phyloP scores from a whole-genome alignment of 108 stramenopile genomes.

The Conticribra guillardii region DNA sequence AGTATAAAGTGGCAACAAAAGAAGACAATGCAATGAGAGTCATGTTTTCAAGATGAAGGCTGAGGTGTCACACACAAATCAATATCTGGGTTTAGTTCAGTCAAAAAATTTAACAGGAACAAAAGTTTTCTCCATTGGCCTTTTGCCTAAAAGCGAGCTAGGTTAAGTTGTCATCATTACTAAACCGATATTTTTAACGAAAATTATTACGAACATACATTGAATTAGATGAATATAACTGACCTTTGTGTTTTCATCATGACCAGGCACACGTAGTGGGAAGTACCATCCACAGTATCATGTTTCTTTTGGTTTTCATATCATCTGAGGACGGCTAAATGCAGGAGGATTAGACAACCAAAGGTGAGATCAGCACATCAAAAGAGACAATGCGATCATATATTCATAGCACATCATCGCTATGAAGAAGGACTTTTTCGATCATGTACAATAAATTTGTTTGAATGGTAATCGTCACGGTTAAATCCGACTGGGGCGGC shows the following conservation, averaged over 20 bases:
- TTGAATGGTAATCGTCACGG: constrained; percentile 57
- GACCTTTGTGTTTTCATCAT: background rate
- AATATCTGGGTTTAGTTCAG: background rate
- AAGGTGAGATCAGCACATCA: background rate
- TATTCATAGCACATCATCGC: no score
- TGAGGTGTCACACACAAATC: no score
- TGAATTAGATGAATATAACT: background rate
- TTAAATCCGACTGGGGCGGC: constrained; percentile 59
- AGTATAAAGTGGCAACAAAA: no score
- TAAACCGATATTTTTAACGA: background rate
- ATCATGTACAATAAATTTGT: constrained; percentile 62
- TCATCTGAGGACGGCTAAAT: no score
- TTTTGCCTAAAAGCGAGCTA: background rate
- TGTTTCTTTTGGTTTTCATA: no score
- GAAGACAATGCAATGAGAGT: no score
- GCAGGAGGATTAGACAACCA: background rate
- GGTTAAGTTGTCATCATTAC: background rate
- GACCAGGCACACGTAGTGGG: no score
- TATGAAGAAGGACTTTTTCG: constrained; percentile 21
- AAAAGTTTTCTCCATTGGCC: background rate
- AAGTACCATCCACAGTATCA: no score
- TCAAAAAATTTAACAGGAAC: constrained; percentile 4
- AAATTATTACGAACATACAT: background rate
- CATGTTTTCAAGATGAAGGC: no score
- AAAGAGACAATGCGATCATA: background rate